Conservation (phyloP, 2,329 filamentous ascomycete species). For the Exserohilum turcica region DNA sequence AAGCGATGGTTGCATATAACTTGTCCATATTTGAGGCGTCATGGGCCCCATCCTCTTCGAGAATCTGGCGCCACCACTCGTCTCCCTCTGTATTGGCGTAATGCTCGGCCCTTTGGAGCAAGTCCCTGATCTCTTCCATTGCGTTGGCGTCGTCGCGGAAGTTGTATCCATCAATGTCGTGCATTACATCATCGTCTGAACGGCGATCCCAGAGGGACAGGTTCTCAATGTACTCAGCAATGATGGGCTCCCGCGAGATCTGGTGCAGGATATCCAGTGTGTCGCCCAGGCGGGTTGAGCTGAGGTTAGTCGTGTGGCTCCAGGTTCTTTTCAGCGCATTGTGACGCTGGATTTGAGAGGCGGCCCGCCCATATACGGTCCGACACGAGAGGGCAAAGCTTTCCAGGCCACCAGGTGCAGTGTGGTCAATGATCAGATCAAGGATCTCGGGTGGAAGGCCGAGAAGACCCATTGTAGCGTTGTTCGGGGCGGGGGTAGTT, state of each 20-base stretch:
- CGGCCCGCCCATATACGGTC: conserved; percentile 32
- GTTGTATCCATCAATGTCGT: conserved; percentile 1
- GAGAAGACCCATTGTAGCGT: conserved; percentile 35
- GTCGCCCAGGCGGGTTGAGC: conserved; percentile 20
- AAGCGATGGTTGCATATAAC: conserved; percentile 30
- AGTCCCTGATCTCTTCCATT: conserved; percentile 27
- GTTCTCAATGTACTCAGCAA: conserved; percentile 38
- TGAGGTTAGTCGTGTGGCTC: conserved; percentile 27
- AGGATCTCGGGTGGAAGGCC: conserved; percentile 42
- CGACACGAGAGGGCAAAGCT: conserved; percentile 40
- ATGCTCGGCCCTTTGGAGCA: conserved; percentile 24
- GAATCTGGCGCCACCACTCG: conserved; percentile 36
- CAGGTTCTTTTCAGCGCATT: conserved; percentile 35
- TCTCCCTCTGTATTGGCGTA: conserved; percentile 24
- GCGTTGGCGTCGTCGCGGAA: conserved; percentile 29
- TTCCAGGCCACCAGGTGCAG: conserved; percentile 36
- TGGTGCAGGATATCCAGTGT: conserved; percentile 32
- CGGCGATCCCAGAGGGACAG: conserved; percentile 36
- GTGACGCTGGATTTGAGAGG: conserved; percentile 34
- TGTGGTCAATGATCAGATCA: conserved; percentile 37
- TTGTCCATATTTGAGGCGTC: conserved; percentile 21
- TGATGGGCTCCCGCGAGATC: conserved; percentile 34
- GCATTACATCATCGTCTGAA: conserved; percentile 5
- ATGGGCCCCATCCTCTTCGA: conserved; percentile 25
- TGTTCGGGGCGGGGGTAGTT: neutral